Conservation (phyloP, 2,329 filamentous ascomycete species). For the Chaetomiaceae sp. region DNA sequence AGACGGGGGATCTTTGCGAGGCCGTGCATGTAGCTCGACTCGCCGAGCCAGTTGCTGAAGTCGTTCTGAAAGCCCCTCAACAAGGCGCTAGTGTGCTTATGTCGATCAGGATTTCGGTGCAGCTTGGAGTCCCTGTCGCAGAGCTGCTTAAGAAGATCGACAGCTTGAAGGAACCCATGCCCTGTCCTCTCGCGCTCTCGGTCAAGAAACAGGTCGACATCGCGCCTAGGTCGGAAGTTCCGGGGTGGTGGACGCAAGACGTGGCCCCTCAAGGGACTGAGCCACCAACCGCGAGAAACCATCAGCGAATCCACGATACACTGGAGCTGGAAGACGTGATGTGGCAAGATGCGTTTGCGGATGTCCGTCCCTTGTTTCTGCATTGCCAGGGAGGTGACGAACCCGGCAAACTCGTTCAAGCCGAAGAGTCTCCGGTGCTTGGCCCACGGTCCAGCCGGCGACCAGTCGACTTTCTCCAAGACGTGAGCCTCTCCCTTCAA, state of each 20-base stretch:
- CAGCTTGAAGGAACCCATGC: slow-evolving; percentile 28
- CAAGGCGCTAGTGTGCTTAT: not conserved
- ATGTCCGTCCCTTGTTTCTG: slow-evolving; percentile 39
- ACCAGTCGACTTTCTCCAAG: slow-evolving; percentile 41
- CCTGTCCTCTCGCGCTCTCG: too few species aligned
- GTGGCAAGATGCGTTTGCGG: slow-evolving; percentile 39
- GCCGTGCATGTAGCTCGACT: slow-evolving; percentile 34
- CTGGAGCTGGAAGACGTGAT: slow-evolving; percentile 47
- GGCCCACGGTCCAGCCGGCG: slow-evolving; percentile 35
- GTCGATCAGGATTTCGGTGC: not conserved
- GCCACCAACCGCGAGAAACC: slow-evolving; percentile 41
- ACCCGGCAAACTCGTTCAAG: slow-evolving; percentile 42
- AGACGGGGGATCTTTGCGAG: slow-evolving; percentile 37
- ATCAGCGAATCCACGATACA: slow-evolving; percentile 46
- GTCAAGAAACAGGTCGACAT: slow-evolving; percentile 43
- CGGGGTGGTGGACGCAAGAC: slow-evolving; percentile 33
- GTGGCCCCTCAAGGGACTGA: slow-evolving; percentile 33
- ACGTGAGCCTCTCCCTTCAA: slow-evolving; percentile 32
- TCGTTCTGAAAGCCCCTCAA: slow-evolving; percentile 29
- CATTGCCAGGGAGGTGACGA: slow-evolving; percentile 43
- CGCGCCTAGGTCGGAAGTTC: slow-evolving; percentile 36
- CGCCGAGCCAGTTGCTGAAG: slow-evolving; percentile 37
- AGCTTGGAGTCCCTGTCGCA: not conserved
- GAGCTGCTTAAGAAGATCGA: slow-evolving; percentile 28
- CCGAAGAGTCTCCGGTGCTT: slow-evolving; percentile 39